Evolutionary conservation across 2,329 filamentous ascomycete genomes (phyloP), one percentile per base, ranked within the genome.

Genomic region (Mycocentrospora acerina): DNA sequence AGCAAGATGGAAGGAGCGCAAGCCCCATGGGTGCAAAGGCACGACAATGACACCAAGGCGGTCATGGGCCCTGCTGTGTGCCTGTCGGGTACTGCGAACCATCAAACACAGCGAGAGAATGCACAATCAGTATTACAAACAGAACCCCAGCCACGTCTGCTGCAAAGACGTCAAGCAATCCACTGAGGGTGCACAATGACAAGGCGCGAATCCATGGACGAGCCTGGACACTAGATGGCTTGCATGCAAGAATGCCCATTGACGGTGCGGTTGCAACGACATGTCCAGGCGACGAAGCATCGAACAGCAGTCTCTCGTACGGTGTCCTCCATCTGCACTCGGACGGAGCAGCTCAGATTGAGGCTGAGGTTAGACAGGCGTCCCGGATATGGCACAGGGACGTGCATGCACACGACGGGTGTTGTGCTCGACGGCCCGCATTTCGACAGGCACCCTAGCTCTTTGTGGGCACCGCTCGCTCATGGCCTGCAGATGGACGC

Each of bases 41-140:
- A 34, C 26, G 33, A 45, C 40, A 34, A 27, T 44, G 37, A 28
- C 31, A 39, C 41, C 32, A 24, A 29, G 35, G 32, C 37, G 30
- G 36, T 45, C 27, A 29, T 35, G 25, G 36, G 30, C 34, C 31
- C 44, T 53, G 46, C 32, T 36, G 46, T 53, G 41, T 38, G 27
- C 26, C 30, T 25, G 15, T 27, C 37, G 14, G 12, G 19, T 5
- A 6, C 5, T 10, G 15, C 30, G 16, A 4, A 6, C 11, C n/a
- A 12, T 24, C 15, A 15, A 28, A 13, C 27, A 25, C 10, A 9
- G 13, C 13, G 18, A 29, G 12, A 22, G 33, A 11, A 26, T n/a
- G 11, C 29, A 28, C 12, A 7, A n/a, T 36, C 12, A 10, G 19
- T 17, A 7, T 18, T n/a, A 26, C 10, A 4, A 27, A 24, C 13